Percentiles rank a stretch among this genome's conserved stretches.
These are phyloP conservation scores for Neoscytalidium dimidiatum DNA, from an alignment of 2,329 filamentous ascomycete genomes.

Conservation along the genomic window DNA sequence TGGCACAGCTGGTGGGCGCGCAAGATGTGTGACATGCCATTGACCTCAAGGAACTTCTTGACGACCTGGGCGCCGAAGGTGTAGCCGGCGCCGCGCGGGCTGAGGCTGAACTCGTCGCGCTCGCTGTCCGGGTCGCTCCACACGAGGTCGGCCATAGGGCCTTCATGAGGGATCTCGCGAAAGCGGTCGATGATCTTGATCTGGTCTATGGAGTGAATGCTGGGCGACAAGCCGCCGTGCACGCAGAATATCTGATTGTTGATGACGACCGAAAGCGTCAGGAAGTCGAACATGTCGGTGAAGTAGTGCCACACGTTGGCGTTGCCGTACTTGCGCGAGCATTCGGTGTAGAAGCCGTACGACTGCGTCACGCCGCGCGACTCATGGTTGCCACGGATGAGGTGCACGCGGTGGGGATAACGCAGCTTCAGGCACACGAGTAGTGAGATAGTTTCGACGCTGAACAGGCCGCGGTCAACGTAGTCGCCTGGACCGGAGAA, in stretches of 20 bases:
- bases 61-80: conserved; percentile 98
- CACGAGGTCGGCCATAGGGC: conserved; percentile 98
- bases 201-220: conserved; percentile 97
- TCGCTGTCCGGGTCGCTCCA: conserved; percentile 99
- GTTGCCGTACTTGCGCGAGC: conserved; percentile 96
- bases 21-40: conserved; percentile 95
- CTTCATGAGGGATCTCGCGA: conserved; percentile 96
- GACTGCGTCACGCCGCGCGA: conserved; percentile 97
- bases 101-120: conserved; percentile 93
- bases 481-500: conserved; percentile 73
- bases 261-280: conserved; percentile 95
- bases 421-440: conserved; percentile 96
- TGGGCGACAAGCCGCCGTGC: conserved; percentile 72
- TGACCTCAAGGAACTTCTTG: conserved; percentile 96
- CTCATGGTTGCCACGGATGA: conserved; percentile 98
- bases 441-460: conserved; percentile 96
- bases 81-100: conserved; percentile 90
- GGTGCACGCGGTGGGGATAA: conserved; percentile 92
- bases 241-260: conserved; percentile 99
- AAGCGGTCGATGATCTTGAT: conserved; percentile 99
- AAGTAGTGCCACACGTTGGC: conserved; percentile 99
- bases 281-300: conserved; percentile 99
- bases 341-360: conserved; percentile 99
- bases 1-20: conserved; percentile 98
- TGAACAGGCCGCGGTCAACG: conserved; percentile 97